Evolutionary conservation across 2,329 filamentous ascomycete species (phyloP), one percentile per base, ranked within the genome.

Genomic region (Fusarium pseudograminearum): DNA sequence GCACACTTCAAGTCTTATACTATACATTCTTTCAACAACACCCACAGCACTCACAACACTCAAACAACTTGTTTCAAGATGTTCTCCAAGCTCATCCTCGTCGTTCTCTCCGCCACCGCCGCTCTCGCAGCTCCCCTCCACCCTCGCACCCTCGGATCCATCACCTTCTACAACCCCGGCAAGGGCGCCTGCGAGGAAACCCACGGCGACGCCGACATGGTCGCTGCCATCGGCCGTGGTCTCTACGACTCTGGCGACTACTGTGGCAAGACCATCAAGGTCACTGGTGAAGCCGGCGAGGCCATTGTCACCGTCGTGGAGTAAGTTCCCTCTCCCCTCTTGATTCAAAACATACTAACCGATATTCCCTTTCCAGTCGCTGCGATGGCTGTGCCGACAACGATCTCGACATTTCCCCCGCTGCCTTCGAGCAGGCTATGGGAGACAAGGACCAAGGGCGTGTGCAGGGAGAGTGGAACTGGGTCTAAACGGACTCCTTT

Each of bases 141-240:
- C 22, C 48, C 48, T 16, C 62, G 50, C 48, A 31, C 16, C 24
- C n/a, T 42, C 4, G 73, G 72, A 40, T 47, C 64, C 6, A 56
- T 73, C 52, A 76, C 73, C 40, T 94, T 89, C 80, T 94, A 91
- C 77, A 80, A 82, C 20, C 87, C 90, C 0, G 82, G 79, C 5
- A 83, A 93, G 6, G 92, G 92, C 15, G 89, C 91, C 1, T 95
- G 93, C 76, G 92, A 92, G 7, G 78, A 85, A 33, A 83, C 79
- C 3, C 88, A 86, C 55, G 78, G 76, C 2, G 81, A 83, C 10
- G 78, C 77, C 10, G 90, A 93, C 59, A 75, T 84, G 59, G 86
- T 94, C 41, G 90, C 87, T 36, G 87, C 92, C 1, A 84, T 95
- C 1, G 90, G 90, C 3, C 86, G 90, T 72, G 74, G 84, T n/a